These are phyloP conservation scores for Eucalyptus paniculata DNA, from an alignment of 345 rosid species.

Conservation along the genomic window DNA sequence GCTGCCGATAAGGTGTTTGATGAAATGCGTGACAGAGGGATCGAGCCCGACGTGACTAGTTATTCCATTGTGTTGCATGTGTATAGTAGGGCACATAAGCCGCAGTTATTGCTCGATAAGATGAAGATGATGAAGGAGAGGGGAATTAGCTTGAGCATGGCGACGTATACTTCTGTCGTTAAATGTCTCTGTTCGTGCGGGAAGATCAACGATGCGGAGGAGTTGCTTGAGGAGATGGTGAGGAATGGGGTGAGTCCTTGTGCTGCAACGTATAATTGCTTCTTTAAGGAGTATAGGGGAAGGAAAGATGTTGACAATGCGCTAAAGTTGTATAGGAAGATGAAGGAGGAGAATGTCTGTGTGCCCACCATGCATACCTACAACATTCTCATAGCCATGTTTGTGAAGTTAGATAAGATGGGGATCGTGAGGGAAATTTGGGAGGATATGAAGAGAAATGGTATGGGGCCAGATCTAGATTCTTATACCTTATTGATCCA, in stretches of 20 bases:
- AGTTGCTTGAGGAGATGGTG: constrained; percentile 60
- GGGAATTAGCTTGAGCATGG: constrained; percentile 52
- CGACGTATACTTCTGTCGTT: constrained; percentile 57
- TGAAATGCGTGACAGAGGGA: constrained; percentile 67
- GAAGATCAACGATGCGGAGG: constrained; percentile 56
- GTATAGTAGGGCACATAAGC: constrained; percentile 75
- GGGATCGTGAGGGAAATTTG: constrained; percentile 53
- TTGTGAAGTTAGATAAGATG: constrained; percentile 39
- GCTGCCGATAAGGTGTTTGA: constrained; percentile 69
- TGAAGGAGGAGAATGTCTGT: constrained; percentile 40
- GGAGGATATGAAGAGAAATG: constrained; percentile 49
- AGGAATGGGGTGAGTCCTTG: constrained; percentile 42
- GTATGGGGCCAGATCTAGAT: constrained; percentile 68
- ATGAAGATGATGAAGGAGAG: constrained; percentile 52
- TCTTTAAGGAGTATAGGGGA: constrained; percentile 69
- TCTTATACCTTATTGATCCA: constrained; percentile 64
- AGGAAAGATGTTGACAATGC: constrained; percentile 58
- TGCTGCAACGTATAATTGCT: constrained; percentile 66
- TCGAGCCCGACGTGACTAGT: constrained; percentile 76
- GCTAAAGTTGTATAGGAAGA: constrained; percentile 54
- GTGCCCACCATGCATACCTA: constrained; percentile 41
- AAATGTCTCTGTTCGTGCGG: constrained; percentile 85
- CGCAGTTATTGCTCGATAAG: constrained; percentile 60
- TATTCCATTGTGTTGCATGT: constrained; percentile 72
- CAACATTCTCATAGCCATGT: constrained; percentile 54